A percentile compares a stretch with the other conserved stretches of the same genome.
These are phyloP conservation scores for Hyaloperonospora brassicae DNA, from an alignment of 352 stramenopile genomes.

Conservation along the genomic window DNA sequence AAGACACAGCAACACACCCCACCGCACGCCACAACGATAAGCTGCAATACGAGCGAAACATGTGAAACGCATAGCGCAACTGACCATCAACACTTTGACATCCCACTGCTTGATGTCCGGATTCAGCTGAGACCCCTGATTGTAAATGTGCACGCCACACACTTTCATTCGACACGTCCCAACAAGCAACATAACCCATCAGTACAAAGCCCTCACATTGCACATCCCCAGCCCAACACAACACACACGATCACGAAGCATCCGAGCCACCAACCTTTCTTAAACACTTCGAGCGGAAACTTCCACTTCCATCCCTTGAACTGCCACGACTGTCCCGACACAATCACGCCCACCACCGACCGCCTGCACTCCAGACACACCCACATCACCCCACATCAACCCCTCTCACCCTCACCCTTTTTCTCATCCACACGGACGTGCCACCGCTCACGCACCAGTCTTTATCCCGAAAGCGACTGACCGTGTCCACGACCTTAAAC, in stretches of 20 bases:
- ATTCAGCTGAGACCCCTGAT: constrained; percentile 66
- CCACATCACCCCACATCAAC: neutral
- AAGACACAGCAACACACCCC: neutral
- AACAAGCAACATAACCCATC: no score
- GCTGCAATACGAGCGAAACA: neutral
- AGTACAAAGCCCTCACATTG: neutral
- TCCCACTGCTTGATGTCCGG: constrained; percentile 87
- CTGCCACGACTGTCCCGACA: constrained; percentile 85
- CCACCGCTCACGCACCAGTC: constrained; percentile 54
- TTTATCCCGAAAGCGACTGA: constrained; percentile 76
- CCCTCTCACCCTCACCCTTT: neutral
- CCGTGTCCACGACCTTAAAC: constrained; percentile 86
- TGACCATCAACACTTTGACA: constrained; percentile 81
- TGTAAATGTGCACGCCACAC: constrained; percentile 81
- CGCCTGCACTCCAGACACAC: constrained; percentile 34
- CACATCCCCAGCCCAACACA: neutral
- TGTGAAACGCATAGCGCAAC: constrained; percentile 11
- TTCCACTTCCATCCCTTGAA: constrained; percentile 92
- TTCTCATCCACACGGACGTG: neutral
- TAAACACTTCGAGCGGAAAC: constrained; percentile 87
- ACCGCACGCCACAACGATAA: constrained; percentile 3
- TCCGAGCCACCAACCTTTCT: constrained; percentile 52
- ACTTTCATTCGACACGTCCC: constrained; percentile 23
- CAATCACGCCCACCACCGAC: constrained; percentile 84
- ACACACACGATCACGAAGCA: neutral